Conservation (phyloP, 2,329 filamentous ascomycete genomes). For the Dactylonectria macrodidyma region DNA sequence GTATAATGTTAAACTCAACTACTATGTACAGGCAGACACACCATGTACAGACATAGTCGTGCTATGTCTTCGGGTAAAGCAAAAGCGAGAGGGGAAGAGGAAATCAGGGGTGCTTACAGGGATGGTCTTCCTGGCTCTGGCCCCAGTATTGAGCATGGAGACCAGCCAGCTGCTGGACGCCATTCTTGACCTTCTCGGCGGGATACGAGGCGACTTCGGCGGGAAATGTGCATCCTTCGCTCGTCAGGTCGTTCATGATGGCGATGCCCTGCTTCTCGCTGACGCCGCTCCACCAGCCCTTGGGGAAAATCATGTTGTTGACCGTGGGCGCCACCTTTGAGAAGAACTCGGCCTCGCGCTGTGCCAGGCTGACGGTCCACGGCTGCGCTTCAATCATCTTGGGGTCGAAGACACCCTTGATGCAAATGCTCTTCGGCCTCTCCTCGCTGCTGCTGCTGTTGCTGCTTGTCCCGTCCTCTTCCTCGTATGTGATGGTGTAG, state of each 20-base stretch:
- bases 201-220: constrained; percentile 51
- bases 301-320: constrained; percentile 51
- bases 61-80: background rate
- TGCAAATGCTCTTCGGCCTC: constrained; percentile 45
- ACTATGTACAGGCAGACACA: too few species aligned
- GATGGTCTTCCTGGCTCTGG: constrained; percentile 49
- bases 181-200: constrained; percentile 51
- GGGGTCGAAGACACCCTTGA: constrained; percentile 58
- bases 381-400: constrained; percentile 48
- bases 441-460: constrained; percentile 13
- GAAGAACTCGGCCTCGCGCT: constrained; percentile 57
- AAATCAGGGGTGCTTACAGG: constrained; percentile 31
- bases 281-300: constrained; percentile 55
- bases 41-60: too few species aligned
- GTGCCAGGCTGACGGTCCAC: constrained; percentile 47
- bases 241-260: constrained; percentile 55
- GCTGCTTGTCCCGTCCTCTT: constrained; percentile 24
- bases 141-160: constrained; percentile 57
- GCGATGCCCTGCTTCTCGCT: constrained; percentile 55
- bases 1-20: constrained; percentile 10
- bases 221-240: constrained; percentile 53
- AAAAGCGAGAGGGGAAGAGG: background rate
- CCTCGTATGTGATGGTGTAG: constrained; percentile 47
- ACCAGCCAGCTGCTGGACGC: constrained; percentile 57
- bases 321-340: constrained; percentile 52